Conservation (phyloP, 352 stramenopile species). For the Globisporangium cystogenes region DNA sequence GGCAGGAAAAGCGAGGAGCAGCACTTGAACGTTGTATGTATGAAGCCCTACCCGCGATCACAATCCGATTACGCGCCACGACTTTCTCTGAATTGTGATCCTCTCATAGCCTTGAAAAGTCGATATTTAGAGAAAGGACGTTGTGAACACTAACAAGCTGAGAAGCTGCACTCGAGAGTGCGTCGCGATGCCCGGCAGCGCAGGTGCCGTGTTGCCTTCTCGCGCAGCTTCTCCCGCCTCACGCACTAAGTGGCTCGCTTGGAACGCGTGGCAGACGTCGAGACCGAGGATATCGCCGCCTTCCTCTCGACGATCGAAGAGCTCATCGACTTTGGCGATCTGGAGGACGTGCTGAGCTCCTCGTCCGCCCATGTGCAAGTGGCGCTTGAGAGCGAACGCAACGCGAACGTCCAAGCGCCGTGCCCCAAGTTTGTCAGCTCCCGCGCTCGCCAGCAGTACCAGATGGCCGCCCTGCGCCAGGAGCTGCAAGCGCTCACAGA, state of each 20-base stretch:
- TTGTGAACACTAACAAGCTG: too few species aligned
- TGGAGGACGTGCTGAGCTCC: too few species aligned
- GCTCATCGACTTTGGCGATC: neutral
- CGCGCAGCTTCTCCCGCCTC: too few species aligned
- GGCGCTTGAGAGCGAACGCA: too few species aligned
- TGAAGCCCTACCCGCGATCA: neutral
- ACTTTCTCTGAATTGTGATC: neutral
- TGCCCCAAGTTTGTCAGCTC: neutral
- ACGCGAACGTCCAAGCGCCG: too few species aligned
- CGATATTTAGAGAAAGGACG: neutral
- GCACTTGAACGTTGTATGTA: neutral
- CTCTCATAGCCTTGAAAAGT: too few species aligned
- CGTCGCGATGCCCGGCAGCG: too few species aligned
- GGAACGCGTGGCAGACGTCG: neutral
- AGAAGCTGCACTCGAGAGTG: too few species aligned
- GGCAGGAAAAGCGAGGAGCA: neutral
- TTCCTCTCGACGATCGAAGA: neutral
- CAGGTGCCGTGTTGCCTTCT: too few species aligned
- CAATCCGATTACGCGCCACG: neutral
- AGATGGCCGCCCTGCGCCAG: neutral
- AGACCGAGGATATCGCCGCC: neutral
- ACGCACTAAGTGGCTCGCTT: too few species aligned
- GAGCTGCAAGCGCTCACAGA: too few species aligned
- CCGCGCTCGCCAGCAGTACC: neutral
- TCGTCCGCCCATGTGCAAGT: too few species aligned